phyloP scores from a whole-genome alignment of 2,329 filamentous ascomycete genomes.

The Penicillium sp. region DNA sequence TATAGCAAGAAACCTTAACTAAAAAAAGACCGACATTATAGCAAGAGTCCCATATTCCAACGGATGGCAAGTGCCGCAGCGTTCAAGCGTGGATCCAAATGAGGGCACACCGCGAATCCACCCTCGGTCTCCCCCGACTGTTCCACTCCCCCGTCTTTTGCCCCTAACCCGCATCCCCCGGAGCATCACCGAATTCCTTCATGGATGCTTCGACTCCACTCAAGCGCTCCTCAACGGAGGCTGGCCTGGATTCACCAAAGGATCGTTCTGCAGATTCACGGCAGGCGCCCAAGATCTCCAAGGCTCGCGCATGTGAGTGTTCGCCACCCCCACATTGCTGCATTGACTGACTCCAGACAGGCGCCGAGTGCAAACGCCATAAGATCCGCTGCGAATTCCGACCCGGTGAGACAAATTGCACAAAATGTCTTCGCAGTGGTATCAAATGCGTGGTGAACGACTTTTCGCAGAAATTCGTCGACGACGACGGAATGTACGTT shows the following conservation, averaged over 20 bases:
- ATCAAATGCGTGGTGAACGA: slow-evolving; percentile 56
- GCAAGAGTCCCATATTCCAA: neutral
- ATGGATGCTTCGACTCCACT: slow-evolving; percentile 29
- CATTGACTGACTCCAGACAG: slow-evolving; percentile 21
- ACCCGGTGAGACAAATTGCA: slow-evolving; percentile 47
- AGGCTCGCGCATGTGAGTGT: slow-evolving; percentile 42
- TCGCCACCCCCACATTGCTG: slow-evolving; percentile 8
- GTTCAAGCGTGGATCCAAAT: neutral
- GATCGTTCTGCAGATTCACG: slow-evolving; percentile 26
- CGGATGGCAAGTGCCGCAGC: neutral
- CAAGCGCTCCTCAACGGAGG: slow-evolving; percentile 39
- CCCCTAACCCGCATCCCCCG: slow-evolving; percentile 20
- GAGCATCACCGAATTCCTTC: slow-evolving; percentile 22
- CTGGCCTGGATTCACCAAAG: slow-evolving; percentile 32
- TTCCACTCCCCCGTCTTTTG: slow-evolving; percentile 15
- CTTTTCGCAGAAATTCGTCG: slow-evolving; percentile 55
- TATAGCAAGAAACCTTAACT: neutral
- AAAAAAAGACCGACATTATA: neutral
- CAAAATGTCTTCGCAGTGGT: slow-evolving; percentile 50
- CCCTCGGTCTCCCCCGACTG: slow-evolving; percentile 4
- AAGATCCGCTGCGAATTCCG: slow-evolving; percentile 57
- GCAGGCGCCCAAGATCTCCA: slow-evolving; percentile 38
- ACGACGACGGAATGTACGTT: slow-evolving; percentile 53
- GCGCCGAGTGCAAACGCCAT: slow-evolving; percentile 52
- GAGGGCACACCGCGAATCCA: neutral